phyloP scores from a whole-genome alignment of 2,329 filamentous ascomycete genomes.

The Calonectria hongkongensis region DNA sequence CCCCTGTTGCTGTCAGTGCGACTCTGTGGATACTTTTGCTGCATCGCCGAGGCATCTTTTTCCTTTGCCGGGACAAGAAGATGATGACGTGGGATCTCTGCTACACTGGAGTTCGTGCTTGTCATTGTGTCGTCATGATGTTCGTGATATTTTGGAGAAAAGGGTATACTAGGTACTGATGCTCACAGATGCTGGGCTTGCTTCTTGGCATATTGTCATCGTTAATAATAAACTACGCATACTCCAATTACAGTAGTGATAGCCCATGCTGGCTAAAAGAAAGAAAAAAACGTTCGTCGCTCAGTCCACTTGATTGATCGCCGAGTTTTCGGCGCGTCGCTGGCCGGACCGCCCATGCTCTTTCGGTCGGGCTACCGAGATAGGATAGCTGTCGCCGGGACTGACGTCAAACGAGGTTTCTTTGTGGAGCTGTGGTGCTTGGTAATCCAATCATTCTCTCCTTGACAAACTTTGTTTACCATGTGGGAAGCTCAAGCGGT shows the following conservation, averaged over 20 bases:
- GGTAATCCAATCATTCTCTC: conserved; percentile 14
- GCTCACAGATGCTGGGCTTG: neutral
- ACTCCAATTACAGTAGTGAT: too few relatives aligned
- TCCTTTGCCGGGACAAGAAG: neutral
- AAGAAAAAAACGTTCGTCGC: neutral
- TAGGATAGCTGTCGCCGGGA: neutral
- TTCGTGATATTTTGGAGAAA: neutral
- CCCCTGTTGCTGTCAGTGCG: neutral
- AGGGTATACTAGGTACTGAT: neutral
- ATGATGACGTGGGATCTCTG: neutral
- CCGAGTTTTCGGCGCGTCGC: conserved; percentile 1
- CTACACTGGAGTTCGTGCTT: neutral
- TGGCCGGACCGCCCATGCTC: neutral
- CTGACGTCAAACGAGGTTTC: conserved; percentile 9
- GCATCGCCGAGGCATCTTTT: conserved; percentile 4
- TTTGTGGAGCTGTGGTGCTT: conserved; percentile 1
- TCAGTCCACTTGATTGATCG: neutral
- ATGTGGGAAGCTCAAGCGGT: neutral
- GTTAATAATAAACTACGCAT: too few relatives aligned
- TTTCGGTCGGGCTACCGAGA: neutral
- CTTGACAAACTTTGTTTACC: conserved; percentile 1
- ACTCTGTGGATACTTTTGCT: neutral
- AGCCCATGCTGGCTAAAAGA: neutral
- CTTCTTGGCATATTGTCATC: too few relatives aligned
- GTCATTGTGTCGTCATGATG: neutral